Evolutionary conservation across 2,329 filamentous ascomycete species (phyloP).

Genomic region (Fusarium oxysporum): DNA sequence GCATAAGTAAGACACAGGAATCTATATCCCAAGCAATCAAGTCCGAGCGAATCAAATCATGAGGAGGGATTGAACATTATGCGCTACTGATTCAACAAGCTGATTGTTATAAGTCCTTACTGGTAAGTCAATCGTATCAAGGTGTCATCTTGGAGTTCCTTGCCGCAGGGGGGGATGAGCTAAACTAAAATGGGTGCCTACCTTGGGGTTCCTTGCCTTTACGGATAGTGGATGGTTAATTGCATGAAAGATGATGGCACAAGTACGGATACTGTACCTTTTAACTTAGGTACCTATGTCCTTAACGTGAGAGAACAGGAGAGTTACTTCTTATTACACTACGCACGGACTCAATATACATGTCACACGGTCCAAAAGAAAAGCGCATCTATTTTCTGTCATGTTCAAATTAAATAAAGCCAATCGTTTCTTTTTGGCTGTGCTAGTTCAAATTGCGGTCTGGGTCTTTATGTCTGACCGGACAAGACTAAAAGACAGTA

Average conservation of each 20-base stretch:
- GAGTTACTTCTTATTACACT: not conserved
- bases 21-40: not conserved
- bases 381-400: constrained; percentile 1
- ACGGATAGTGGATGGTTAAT: not conserved
- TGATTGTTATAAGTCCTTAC: not conserved
- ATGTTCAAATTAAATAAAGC: constrained; percentile 19
- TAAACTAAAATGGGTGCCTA: constrained; percentile 16
- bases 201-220: not conserved
- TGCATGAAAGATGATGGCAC: not conserved
- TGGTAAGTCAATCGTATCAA: constrained; percentile 21
- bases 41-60: not conserved
- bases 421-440: not conserved
- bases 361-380: constrained; percentile 11
- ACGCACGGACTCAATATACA: constrained; percentile 13
- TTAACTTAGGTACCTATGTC: not conserved
- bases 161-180: constrained; percentile 10
- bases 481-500: constrained; percentile 37
- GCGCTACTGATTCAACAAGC: not conserved
- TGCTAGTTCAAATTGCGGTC: constrained; percentile 22
- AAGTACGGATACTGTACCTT: not conserved
- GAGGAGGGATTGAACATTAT: not conserved
- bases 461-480: constrained; percentile 19
- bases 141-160: constrained; percentile 37
- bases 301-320: not conserved
- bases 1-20: not conserved